Conservation (phyloP, 139 green algal genomes). For the Pleodorina starrii region DNA sequence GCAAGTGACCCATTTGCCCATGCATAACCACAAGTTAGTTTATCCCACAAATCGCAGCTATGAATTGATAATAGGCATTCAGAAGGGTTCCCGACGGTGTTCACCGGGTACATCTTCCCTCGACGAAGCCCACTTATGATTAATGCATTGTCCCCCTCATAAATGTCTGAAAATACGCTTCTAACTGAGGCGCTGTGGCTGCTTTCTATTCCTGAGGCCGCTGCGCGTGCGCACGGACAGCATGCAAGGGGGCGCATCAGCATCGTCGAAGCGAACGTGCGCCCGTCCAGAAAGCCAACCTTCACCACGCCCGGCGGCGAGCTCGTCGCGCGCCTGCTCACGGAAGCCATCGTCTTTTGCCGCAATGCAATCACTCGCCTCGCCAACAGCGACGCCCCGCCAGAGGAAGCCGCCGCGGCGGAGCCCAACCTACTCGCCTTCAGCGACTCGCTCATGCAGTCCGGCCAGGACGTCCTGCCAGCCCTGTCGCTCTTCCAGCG, state of each 20-base stretch:
- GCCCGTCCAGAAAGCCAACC: not conserved
- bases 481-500: constrained; percentile 27
- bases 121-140: not conserved
- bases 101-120: not conserved
- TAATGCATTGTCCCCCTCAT: not conserved
- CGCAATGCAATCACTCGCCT: not conserved
- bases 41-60: no score
- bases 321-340: not conserved
- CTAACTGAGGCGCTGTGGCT: constrained; percentile 5
- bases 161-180: not conserved
- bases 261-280: not conserved
- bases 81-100: no score
- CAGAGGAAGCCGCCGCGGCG: no score
- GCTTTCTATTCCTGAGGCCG: not conserved
- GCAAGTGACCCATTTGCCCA: no score
- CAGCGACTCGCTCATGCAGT: not conserved
- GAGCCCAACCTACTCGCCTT: not conserved
- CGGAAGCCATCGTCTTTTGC: not conserved
- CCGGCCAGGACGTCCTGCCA: constrained; percentile 3
- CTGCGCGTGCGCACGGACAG: constrained; percentile 1
- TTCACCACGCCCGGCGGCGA: not conserved
- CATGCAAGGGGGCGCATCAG: not conserved
- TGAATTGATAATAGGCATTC: no score
- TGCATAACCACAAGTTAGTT: no score
- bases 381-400: not conserved